A percentile compares a stretch with the other conserved stretches of the same genome.
These are phyloP conservation scores for Tricholoma matsutake DNA, from an alignment of 768 basidiomycete genomes.

Conservation along the genomic window DNA sequence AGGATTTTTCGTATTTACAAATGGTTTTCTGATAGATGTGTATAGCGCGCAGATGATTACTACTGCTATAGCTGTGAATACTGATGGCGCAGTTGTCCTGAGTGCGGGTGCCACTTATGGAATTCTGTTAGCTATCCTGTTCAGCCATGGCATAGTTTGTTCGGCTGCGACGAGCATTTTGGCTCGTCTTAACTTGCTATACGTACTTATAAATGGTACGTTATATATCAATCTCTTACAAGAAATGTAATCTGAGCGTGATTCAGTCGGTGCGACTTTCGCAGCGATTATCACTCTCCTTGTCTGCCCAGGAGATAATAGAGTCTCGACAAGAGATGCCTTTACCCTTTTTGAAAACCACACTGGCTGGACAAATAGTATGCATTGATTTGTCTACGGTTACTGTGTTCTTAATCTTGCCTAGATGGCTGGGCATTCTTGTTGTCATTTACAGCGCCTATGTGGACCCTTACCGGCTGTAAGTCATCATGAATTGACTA, in stretches of 20 bases:
- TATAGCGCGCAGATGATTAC: slow-evolving; percentile 70
- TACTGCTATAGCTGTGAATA: slow-evolving; percentile 60
- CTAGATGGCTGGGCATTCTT: slow-evolving; percentile 76
- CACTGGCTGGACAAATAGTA: slow-evolving; percentile 64
- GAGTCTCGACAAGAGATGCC: slow-evolving; percentile 65
- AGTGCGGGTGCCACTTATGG: slow-evolving; percentile 63
- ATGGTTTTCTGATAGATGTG: neutral
- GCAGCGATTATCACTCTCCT: slow-evolving; percentile 61
- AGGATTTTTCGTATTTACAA: neutral
- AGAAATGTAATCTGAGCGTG: neutral
- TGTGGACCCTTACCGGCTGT: slow-evolving; percentile 83
- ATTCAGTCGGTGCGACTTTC: slow-evolving; percentile 58
- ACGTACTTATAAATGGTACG: slow-evolving; percentile 62
- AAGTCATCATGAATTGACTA: slow-evolving; percentile 19
- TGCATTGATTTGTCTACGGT: slow-evolving; percentile 14
- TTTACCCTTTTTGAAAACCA: slow-evolving; percentile 72
- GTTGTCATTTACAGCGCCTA: slow-evolving; percentile 67
- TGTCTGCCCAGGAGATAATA: slow-evolving; percentile 51
- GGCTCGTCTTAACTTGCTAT: slow-evolving; percentile 68
- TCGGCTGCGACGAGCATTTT: slow-evolving; percentile 65
- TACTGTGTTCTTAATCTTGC: neutral
- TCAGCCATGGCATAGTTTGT: slow-evolving; percentile 68
- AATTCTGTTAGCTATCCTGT: slow-evolving; percentile 60
- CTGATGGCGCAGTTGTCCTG: slow-evolving; percentile 50
- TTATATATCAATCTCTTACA: slow-evolving; percentile 9